phyloP scores from a whole-genome alignment of 225 moss, liverwort and hornwort species.

The Antitrichia curtipendula region DNA sequence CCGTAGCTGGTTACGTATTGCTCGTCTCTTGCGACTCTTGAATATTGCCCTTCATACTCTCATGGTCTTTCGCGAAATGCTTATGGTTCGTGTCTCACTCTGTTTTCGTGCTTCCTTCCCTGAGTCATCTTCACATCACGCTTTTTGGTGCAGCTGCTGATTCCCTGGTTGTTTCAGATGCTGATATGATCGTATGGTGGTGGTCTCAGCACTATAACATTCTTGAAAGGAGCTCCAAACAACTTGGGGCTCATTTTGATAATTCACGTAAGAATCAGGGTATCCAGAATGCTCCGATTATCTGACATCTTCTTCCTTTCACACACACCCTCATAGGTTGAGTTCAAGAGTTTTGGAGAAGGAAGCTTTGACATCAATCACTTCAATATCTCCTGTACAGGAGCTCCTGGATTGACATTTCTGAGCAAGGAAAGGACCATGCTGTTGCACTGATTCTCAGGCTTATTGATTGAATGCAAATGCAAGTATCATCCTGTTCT shows the following conservation, averaged over 20 bases:
- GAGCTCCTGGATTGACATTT: not conserved
- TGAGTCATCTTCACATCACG: not conserved
- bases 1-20: not conserved
- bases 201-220: not conserved
- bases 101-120: not conserved
- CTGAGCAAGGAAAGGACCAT: not conserved
- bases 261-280: not conserved
- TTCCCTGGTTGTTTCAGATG: not conserved
- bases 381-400: not conserved
- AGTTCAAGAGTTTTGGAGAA: not conserved
- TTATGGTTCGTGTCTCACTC: not conserved
- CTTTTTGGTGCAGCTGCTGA: not conserved
- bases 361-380: not conserved
- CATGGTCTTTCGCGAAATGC: not conserved
- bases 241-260: not conserved
- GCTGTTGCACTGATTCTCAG: not conserved
- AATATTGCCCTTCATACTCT: not conserved
- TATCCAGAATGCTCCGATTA: not conserved
- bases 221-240: not conserved
- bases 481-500: not conserved
- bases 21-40: not conserved
- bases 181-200: not conserved
- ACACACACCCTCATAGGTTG: not conserved
- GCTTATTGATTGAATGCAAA: not conserved
- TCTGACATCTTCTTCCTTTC: not conserved